Conservation (phyloP, 345 rosid genomes). For the Combretum micranthum region DNA sequence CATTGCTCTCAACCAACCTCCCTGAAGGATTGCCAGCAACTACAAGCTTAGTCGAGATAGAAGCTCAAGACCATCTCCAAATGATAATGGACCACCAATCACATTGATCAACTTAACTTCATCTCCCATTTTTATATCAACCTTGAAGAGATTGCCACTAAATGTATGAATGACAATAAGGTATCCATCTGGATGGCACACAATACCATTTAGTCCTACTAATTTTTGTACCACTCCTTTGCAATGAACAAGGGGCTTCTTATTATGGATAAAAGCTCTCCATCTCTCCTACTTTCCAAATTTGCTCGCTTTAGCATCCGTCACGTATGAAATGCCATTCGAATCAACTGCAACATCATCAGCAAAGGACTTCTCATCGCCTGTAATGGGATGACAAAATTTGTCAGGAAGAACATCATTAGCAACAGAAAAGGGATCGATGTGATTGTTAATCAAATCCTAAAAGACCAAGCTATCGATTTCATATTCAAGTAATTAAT, state of each 20-base stretch:
- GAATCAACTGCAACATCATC: no score
- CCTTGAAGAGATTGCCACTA: slow-evolving; percentile 58
- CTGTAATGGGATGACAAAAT: not conserved
- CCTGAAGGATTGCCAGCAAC: slow-evolving; percentile 78
- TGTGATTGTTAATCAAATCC: no score
- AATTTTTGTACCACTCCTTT: slow-evolving; percentile 66
- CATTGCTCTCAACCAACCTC: slow-evolving; percentile 66
- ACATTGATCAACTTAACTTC: slow-evolving; percentile 43
- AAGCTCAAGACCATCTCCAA: slow-evolving; percentile 74
- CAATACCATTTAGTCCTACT: slow-evolving; percentile 69
- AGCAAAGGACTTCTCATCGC: no score
- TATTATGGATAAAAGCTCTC: slow-evolving; percentile 46
- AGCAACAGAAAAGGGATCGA: no score
- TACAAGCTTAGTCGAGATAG: slow-evolving; percentile 60
- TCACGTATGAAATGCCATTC: no score
- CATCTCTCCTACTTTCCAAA: slow-evolving; percentile 66
- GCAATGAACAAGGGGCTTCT: slow-evolving; percentile 53
- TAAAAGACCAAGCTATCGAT: no score
- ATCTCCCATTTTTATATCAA: slow-evolving; percentile 36
- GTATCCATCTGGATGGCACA: no score
- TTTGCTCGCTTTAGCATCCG: no score
- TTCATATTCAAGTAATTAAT: no score
- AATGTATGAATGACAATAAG: no score
- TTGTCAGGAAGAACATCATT: not conserved
- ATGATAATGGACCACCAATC: no score